Base-by-base conservation (phyloP, 1,139 yeast genomes). In the Eremothecium cymbalariae region DNA sequence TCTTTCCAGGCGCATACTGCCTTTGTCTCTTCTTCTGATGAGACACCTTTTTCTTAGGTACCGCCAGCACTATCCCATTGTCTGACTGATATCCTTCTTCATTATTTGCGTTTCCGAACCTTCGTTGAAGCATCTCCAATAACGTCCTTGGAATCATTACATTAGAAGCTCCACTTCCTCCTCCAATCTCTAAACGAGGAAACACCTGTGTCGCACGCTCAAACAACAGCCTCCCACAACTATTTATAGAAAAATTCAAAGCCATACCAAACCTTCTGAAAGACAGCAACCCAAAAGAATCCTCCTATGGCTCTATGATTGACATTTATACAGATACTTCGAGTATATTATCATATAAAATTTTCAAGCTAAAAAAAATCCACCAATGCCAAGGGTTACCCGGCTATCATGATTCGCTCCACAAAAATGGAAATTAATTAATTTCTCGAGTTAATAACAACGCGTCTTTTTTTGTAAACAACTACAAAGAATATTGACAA, bases 41-140 rank as follows among this genome's bases (percentile, higher is more conserved):
- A 6, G 97, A 85, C 8, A 76, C 77, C 61, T 85, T 86, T 73
- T 88, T 86, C 67, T 90, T 90, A 38, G 98, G 97, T 3, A 77
- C 96, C 2, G 98, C 97, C 45, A 67, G 67, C 40, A 84, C 66
- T 24, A 84, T 71, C 15, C 94, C 94, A 46, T 74, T 69, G 48
- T 72, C 77, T 26, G 53, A 45, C 36, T 53, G 53, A 32, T 50
- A 45, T n/a, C 57, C 53, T 31, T 42, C 45, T 18, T 44, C 54
- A 8, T 40, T 34, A 1, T 43, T 28, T 35, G 44, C 40, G 36
- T 45, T 39, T n/a, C 42, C 41, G 17, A 48, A 22, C 28, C 45
- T 48, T 12, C 48, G 51, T 28, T 46, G 45, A 15, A 54, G 22
- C 34, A 53, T 46, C 36, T 48, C 46, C 29, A 37, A 38, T 9